phyloP scores from a whole-genome alignment of 768 basidiomycete species.

The Crepidotus variabilis region DNA sequence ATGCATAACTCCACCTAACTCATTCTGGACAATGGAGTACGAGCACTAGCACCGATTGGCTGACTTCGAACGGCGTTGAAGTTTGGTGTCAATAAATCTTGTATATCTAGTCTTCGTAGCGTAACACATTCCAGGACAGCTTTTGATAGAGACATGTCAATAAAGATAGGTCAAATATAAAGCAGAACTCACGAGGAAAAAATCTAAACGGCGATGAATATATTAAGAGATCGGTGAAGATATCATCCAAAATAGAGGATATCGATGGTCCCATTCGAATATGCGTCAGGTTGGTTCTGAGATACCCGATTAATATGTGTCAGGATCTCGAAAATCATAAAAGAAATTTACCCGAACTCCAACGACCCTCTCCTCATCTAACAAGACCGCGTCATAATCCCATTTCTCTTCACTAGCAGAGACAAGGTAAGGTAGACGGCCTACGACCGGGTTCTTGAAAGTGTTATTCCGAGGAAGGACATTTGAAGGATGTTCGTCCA shows the following conservation, averaged over 20 bases:
- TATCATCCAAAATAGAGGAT: background rate
- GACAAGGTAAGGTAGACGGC: constrained; percentile 24
- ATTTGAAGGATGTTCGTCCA: background rate
- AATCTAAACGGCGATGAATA: too few species aligned
- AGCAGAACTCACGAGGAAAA: too few species aligned
- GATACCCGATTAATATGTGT: background rate
- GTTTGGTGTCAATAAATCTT: too few species aligned
- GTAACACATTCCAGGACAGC: too few species aligned
- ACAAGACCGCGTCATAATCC: constrained; percentile 28
- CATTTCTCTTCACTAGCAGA: constrained; percentile 8
- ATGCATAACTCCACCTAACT: too few species aligned
- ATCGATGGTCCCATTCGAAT: background rate
- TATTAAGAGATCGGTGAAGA: too few species aligned
- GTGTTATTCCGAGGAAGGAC: constrained; percentile 2
- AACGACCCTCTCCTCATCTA: constrained; percentile 39
- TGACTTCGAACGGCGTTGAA: too few species aligned
- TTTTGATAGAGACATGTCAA: too few species aligned
- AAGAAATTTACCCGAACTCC: constrained; percentile 27
- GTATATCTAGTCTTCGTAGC: too few species aligned
- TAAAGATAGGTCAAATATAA: too few species aligned
- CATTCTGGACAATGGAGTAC: too few species aligned
- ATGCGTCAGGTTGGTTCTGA: background rate
- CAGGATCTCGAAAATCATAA: background rate
- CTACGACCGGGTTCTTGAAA: constrained; percentile 21
- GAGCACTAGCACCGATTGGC: too few species aligned